phyloP scores from a whole-genome alignment of 225 moss, liverwort and hornwort genomes.

The Marchantia paleacea region DNA sequence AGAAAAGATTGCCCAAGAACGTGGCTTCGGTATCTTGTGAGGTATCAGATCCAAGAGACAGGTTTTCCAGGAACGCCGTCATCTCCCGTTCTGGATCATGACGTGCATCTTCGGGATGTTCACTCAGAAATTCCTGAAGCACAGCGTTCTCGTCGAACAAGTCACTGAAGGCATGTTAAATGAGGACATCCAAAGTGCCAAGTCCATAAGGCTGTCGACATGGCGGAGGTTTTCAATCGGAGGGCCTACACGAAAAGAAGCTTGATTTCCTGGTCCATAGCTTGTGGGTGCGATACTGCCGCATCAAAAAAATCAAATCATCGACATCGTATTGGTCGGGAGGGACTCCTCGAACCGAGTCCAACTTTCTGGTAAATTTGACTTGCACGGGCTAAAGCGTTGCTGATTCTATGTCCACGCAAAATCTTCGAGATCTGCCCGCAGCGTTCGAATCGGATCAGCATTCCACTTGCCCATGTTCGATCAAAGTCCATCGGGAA shows the following conservation, averaged over 20 bases:
- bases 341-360: neutral
- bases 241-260: neutral
- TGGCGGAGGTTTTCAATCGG: too few relatives aligned
- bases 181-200: neutral
- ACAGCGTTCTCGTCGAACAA: neutral
- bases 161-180: neutral
- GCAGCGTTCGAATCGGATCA: neutral
- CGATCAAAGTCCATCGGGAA: neutral
- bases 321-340: too few relatives aligned
- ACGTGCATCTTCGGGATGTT: neutral
- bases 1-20: slow-evolving; percentile 24
- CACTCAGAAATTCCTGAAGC: slow-evolving; percentile 15
- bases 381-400: neutral
- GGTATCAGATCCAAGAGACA: slow-evolving; percentile 7
- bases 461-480: neutral
- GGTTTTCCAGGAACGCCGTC: slow-evolving; percentile 22
- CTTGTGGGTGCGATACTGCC: neutral
- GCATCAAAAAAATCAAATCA: neutral
- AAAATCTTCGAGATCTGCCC: neutral
- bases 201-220: neutral
- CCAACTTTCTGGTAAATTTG: neutral
- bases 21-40: neutral
- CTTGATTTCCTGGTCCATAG: neutral
- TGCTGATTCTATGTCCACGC: neutral
- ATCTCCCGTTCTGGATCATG: slow-evolving; percentile 21